phyloP scores from a whole-genome alignment of 495 filamentous ascomycete species.

The Penicillium malachiteum region DNA sequence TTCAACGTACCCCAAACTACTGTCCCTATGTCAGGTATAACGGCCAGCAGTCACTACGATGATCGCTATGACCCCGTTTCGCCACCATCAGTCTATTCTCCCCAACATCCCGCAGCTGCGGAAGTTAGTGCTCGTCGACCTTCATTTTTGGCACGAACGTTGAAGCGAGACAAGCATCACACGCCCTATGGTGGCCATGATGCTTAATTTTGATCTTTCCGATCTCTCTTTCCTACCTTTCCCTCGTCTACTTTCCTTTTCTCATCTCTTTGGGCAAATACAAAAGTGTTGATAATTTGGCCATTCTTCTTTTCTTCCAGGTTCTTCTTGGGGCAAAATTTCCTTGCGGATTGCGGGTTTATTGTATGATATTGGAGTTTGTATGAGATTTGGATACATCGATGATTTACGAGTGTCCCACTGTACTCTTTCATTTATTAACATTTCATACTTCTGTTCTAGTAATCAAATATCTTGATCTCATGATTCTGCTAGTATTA shows the following conservation, averaged over 20 bases:
- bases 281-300: not conserved
- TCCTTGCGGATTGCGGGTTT: not conserved
- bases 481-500: no score
- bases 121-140: not conserved
- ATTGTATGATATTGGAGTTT: slow-evolving; percentile 9
- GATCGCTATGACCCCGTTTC: slow-evolving; percentile 27
- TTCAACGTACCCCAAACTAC: slow-evolving; percentile 2
- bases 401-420: not conserved
- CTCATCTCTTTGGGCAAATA: slow-evolving; percentile 1
- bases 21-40: slow-evolving; percentile 5
- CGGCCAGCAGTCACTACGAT: slow-evolving; percentile 15
- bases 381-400: not conserved
- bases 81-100: slow-evolving; percentile 22
- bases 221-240: not conserved
- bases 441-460: no score
- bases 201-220: not conserved
- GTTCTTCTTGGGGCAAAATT: not conserved
- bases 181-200: slow-evolving; percentile 15
- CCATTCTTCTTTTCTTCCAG: slow-evolving; percentile 3
- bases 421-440: not conserved
- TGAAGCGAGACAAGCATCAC: slow-evolving; percentile 13
- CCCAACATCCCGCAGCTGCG: slow-evolving; percentile 8
- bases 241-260: not conserved
- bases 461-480: no score
- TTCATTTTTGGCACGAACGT: slow-evolving; percentile 12